Conservation (phyloP, 2,329 filamentous ascomycete species). For the Cordyceps cateniannulata region DNA sequence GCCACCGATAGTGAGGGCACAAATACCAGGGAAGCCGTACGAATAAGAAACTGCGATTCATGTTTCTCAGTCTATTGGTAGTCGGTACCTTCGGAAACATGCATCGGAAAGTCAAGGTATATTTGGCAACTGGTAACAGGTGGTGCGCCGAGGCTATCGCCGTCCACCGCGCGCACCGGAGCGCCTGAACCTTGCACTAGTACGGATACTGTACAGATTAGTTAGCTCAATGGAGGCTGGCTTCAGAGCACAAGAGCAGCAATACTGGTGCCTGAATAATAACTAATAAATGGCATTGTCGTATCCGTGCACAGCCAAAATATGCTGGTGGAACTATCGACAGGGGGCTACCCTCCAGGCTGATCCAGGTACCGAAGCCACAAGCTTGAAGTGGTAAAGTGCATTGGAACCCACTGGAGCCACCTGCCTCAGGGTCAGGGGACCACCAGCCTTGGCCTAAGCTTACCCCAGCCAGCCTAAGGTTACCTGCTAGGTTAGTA, state of each 20-base stretch:
- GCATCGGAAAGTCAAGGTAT: too few relatives aligned
- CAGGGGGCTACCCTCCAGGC: not conserved
- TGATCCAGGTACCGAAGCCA: not conserved
- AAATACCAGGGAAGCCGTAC: too few relatives aligned
- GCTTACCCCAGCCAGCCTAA: not conserved
- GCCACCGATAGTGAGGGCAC: too few relatives aligned
- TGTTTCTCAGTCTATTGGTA: too few relatives aligned
- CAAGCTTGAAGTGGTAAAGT: not conserved
- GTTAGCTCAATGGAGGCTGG: not conserved
- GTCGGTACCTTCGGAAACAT: too few relatives aligned
- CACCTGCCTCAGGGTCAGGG: conserved; percentile 9
- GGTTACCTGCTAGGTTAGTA: not conserved
- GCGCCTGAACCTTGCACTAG: not conserved
- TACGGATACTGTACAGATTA: not conserved
- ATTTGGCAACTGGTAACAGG: not conserved
- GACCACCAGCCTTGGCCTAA: conserved; percentile 9
- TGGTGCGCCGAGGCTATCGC: not conserved
- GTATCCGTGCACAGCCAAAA: conserved; percentile 1
- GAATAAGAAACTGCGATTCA: too few relatives aligned
- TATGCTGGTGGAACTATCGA: conserved; percentile 4
- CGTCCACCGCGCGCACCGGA: not conserved
- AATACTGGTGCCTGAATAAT: not conserved
- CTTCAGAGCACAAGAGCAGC: not conserved
- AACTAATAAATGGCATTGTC: not conserved
- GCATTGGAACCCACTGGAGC: not conserved